Percentiles rank a stretch among this genome's conserved stretches.
These are phyloP conservation scores for Akanthomyces uredinophilus DNA, from an alignment of 2,329 filamentous ascomycete genomes.

Conservation along the genomic window DNA sequence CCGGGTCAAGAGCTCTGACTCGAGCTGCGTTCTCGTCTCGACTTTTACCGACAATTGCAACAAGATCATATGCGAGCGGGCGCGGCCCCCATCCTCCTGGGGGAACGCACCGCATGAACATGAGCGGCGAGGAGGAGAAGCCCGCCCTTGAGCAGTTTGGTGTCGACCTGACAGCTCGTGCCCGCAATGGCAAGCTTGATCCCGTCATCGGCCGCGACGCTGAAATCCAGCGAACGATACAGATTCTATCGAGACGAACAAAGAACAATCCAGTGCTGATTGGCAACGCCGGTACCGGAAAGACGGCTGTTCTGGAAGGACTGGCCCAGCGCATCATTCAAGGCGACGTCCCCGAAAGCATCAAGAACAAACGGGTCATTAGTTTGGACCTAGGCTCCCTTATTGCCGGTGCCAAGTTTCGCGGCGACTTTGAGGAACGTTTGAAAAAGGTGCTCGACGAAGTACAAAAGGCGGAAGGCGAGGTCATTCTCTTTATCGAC, in stretches of 20 bases:
- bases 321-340: conserved; percentile 83
- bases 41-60: conserved; percentile 35
- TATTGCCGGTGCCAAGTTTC: conserved; percentile 91
- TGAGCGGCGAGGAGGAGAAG: conserved; percentile 72
- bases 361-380: conserved; percentile 90
- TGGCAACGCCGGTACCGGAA: conserved; percentile 83
- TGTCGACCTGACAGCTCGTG: conserved; percentile 79
- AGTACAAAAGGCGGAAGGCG: conserved; percentile 81
- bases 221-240: conserved; percentile 91
- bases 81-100: conserved; percentile 81
- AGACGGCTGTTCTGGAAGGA: conserved; percentile 89
- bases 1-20: conserved; percentile 15
- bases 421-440: conserved; percentile 93
- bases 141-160: conserved; percentile 87
- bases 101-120: conserved; percentile 89
- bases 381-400: conserved; percentile 83
- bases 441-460: conserved; percentile 88
- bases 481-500: conserved; percentile 92
- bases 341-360: conserved; percentile 90
- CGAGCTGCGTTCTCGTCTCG: conserved; percentile 17
- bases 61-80: conserved; percentile 61
- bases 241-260: conserved; percentile 84
- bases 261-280: conserved; percentile 98
- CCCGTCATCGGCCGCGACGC: conserved; percentile 90
- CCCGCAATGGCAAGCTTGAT: conserved; percentile 84